These are phyloP conservation scores for Tilletia horrida DNA, from an alignment of 1,284 basidiomycete genomes.

Conservation along the genomic window DNA sequence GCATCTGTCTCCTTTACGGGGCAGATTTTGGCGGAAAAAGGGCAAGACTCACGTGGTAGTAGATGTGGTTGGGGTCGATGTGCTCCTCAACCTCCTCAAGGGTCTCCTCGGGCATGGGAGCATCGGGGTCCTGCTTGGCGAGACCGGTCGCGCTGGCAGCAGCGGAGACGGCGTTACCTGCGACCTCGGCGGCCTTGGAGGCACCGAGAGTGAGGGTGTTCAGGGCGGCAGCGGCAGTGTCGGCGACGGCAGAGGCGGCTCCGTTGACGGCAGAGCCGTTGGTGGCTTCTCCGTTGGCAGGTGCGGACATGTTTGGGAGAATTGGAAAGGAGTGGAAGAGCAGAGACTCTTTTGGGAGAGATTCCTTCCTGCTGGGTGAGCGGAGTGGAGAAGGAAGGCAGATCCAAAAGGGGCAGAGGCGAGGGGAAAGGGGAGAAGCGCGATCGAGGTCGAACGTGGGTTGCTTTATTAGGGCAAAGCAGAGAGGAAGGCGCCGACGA, in stretches of 20 bases:
- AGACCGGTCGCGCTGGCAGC: not conserved
- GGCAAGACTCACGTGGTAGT: conserved; percentile 9
- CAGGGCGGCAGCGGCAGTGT: conserved; percentile 4
- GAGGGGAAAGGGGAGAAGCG: no score
- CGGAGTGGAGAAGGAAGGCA: no score
- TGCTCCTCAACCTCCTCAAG: conserved; percentile 13
- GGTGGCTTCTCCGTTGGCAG: not conserved
- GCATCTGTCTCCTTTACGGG: not conserved
- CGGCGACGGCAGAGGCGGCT: not conserved
- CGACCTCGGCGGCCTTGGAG: conserved; percentile 13
- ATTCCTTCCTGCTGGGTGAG: no score
- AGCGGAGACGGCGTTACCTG: not conserved
- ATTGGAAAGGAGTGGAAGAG: no score
- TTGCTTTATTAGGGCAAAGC: no score
- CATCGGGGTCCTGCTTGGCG: not conserved
- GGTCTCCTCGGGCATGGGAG: conserved; percentile 15
- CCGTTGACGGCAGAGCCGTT: conserved; percentile 5
- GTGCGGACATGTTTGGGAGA: not conserved
- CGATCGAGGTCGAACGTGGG: no score
- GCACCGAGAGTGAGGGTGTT: conserved; percentile 7
- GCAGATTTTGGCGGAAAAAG: not conserved
- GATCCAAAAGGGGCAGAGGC: no score
- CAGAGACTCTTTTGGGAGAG: no score
- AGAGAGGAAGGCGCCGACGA: no score
- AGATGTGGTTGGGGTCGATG: conserved; percentile 16